phyloP scores from a whole-genome alignment of 768 basidiomycete species.

The Leucosporidium yakuticum region DNA sequence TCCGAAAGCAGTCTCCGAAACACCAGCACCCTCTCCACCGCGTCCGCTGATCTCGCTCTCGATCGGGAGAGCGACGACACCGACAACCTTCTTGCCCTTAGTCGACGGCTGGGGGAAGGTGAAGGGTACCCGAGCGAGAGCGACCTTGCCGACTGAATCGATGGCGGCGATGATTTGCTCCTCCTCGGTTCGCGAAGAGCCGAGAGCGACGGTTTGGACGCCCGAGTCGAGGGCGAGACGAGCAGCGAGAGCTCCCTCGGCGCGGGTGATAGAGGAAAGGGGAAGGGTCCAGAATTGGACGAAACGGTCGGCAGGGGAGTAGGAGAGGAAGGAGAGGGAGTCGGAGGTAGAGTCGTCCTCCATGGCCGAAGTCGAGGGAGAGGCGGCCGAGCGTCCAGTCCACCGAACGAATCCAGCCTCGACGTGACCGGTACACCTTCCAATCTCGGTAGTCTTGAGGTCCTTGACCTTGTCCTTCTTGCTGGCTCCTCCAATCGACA shows the following conservation, averaged over 20 bases:
- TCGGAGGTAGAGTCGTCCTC: slow-evolving; percentile 4
- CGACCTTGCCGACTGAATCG: slow-evolving; percentile 27
- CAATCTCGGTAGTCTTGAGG: slow-evolving; percentile 23
- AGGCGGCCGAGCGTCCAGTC: slow-evolving; percentile 10
- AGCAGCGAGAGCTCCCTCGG: slow-evolving; percentile 27
- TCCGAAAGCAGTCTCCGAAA: slow-evolving; percentile 10
- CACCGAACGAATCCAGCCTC: slow-evolving; percentile 21
- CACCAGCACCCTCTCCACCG: slow-evolving; percentile 14
- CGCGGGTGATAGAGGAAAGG: not conserved
- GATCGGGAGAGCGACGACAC: slow-evolving; percentile 26
- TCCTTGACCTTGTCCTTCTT: slow-evolving; percentile 35
- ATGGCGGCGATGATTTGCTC: slow-evolving; percentile 27
- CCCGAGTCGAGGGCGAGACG: slow-evolving; percentile 32
- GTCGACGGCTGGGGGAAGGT: slow-evolving; percentile 3
- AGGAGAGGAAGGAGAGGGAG: slow-evolving; percentile 27
- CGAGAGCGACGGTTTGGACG: slow-evolving; percentile 17
- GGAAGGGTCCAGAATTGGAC: slow-evolving; percentile 30
- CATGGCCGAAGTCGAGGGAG: slow-evolving; percentile 5
- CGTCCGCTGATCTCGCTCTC: slow-evolving; percentile 13
- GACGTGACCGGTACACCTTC: slow-evolving; percentile 31
- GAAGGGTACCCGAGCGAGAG: slow-evolving; percentile 18
- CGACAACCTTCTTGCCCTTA: slow-evolving; percentile 21
- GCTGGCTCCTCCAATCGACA: slow-evolving; percentile 11
- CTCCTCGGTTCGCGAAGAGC: slow-evolving; percentile 17
- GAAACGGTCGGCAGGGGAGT: slow-evolving; percentile 29